Base-by-base conservation (phyloP, 2,329 filamentous ascomycete species). In the Blumeria graminis region DNA sequence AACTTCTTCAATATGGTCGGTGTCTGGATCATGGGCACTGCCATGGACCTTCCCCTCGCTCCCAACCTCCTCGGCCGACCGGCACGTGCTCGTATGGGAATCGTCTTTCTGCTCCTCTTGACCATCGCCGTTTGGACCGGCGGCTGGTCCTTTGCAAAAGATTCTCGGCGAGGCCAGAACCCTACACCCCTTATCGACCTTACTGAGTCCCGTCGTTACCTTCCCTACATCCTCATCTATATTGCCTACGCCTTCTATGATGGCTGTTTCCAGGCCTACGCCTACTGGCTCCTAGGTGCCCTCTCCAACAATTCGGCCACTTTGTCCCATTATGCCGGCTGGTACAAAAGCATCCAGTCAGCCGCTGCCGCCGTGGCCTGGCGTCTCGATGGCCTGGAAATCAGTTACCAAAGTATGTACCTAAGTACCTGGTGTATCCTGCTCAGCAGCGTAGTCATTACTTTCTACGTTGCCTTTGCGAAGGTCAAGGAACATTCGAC, bases 251-350 rank as follows among this genome's bases (percentile, higher is more conserved):
- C 87, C 43, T 82, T 92, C 69, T 92, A 82, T 63, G 90, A 95
- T 67, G 86, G 89, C 46, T 78, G 81, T 56, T 95, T 87, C 82
- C 90, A 96, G 72, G 90, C 87, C 0, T 81, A 75, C 64, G 81
- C 89, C 54, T 95, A 96, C 74, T 95, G 89, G 89, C 73, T 66
- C 48, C 94, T 96, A 84, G 90, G 90, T 55, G 79, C 89, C 7
- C 75, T 95, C 46, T 89, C 86, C 66, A 96, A 96, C 77, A 94
- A 90, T 60, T 80, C 85, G 59, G 86, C 89, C 68, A 90, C 88
- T 69, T 78, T 90, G 33, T 89, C 90, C 71, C 94, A 95, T 73
- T 84, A 90, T 65, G 84, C 87, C 45, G 89, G 86, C 60, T 89
- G 85, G 73, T 92, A 92, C 76, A 92, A 92, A 72, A 82, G 82